Evolutionary conservation across 73 alveolate genomes (phyloP).

Genomic region (Symbiodinium natans): DNA sequence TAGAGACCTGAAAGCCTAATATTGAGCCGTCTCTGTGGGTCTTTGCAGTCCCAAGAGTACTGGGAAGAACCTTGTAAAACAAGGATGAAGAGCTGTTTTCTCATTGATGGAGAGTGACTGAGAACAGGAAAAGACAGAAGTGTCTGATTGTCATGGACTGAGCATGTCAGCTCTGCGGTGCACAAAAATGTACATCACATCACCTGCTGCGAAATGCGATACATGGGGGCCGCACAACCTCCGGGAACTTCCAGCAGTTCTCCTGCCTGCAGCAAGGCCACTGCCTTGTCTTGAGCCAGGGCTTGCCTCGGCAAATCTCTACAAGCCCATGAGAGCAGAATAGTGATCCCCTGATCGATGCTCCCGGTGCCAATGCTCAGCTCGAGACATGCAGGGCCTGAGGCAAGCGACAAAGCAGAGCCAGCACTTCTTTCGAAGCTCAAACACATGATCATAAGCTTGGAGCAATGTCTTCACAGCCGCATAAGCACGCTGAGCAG

Average conservation of each 20-base stretch:
- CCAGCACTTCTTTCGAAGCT: not conserved
- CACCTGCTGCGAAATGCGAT: too few species aligned
- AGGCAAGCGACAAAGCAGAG: not conserved
- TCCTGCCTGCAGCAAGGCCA: conserved; percentile 61
- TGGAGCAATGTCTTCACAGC: not conserved
- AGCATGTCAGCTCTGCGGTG: too few species aligned
- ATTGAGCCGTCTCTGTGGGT: too few species aligned
- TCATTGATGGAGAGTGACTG: too few species aligned
- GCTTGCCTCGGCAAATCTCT: conserved; percentile 41
- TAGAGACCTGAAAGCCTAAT: too few species aligned
- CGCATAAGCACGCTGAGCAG: not conserved
- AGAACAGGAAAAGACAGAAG: too few species aligned
- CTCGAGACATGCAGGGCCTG: conserved; percentile 57
- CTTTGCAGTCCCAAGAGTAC: too few species aligned
- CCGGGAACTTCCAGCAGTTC: conserved; percentile 33
- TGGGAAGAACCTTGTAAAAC: too few species aligned
- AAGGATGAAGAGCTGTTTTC: too few species aligned
- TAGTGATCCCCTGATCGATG: not conserved
- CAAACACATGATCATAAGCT: not conserved
- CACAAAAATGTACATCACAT: too few species aligned
- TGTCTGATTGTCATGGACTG: too few species aligned
- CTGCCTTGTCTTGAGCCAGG: conserved; percentile 54
- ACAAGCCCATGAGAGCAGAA: too few species aligned
- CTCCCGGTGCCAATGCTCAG: not conserved
- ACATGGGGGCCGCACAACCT: not conserved